Evolutionary conservation across 2,329 filamentous ascomycete species (phyloP), one percentile per base, ranked within the genome.

Genomic region (Talaromyces sp.): DNA sequence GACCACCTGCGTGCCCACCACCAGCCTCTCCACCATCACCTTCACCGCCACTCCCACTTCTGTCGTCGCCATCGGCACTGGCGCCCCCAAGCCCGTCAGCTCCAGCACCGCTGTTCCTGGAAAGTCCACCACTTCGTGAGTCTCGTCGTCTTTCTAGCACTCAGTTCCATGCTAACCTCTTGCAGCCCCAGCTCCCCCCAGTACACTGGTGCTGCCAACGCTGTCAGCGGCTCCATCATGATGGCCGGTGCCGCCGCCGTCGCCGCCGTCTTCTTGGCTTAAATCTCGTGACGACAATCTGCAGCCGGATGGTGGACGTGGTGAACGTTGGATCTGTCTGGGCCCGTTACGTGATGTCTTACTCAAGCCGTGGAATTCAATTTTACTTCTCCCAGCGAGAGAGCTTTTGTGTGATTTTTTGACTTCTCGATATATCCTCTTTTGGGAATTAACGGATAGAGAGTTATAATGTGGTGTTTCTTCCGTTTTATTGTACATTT

Each of bases 181-280:
- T 2, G 64, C 58, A 66, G 69, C 54, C 67, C 70, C 61, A 59
- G 66, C 62, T 63, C 68, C 60, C 69, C 71, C 50, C 52, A 69
- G 57, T 73, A 68, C 73, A 75, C 72, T 61, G 73, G 73, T 69
- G 73, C 72, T 60, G 73, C 72, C 64, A 73, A 61, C 72, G 58
- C 70, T 64, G 50, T 74, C 67, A 63, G 65, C 69, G 67, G 68
- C 70, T 73, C 71, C 62, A 72, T 75, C 68, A 66, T 67, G 62
- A 69, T 74, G 66, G 73, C 72, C 66, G 73, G 73, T 70, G 72
- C 69, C 43, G 73, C 73, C 61, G 73, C 72, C 62, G 69, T 68
- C 37, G 72, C 72, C 49, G 73, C 73, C 67, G 67, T 74, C 71
- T 70, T 75, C 73, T 60, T 75, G 66, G 73, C 73, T 68, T 75